Conservation (phyloP, 148 eudicot species). For the Amaranthus cruentus region DNA sequence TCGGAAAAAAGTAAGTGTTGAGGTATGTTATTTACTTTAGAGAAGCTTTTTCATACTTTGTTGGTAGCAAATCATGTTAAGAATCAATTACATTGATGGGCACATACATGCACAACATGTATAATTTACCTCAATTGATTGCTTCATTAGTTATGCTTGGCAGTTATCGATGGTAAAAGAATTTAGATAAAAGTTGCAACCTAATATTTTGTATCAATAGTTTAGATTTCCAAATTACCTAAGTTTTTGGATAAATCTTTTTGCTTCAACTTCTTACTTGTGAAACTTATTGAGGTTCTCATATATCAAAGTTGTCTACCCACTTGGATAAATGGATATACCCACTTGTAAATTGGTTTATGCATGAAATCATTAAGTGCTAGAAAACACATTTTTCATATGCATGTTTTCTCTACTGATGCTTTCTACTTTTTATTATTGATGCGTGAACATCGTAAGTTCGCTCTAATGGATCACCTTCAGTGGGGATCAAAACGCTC, state of each 20-base stretch:
- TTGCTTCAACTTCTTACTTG: not conserved
- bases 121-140: not conserved
- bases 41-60: not conserved
- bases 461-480: slow-evolving; percentile 3
- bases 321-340: not conserved
- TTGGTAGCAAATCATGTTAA: not conserved
- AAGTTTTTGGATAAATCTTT: not conserved
- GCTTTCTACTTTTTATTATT: not conserved
- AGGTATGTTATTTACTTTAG: not conserved
- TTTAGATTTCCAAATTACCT: not conserved
- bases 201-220: not conserved
- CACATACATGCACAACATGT: not conserved
- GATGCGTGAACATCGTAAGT: not conserved
- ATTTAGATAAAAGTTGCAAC: not conserved
- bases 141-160: not conserved
- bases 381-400: not conserved
- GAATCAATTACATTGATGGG: not conserved
- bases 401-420: not conserved
- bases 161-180: not conserved
- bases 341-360: not conserved
- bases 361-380: not conserved
- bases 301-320: not conserved
- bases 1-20: not conserved
- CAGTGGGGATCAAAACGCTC: not conserved
- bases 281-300: not conserved